These are phyloP conservation scores for Krasilnikovozyma curviuscula DNA, from an alignment of 768 basidiomycete genomes.

Conservation along the genomic window DNA sequence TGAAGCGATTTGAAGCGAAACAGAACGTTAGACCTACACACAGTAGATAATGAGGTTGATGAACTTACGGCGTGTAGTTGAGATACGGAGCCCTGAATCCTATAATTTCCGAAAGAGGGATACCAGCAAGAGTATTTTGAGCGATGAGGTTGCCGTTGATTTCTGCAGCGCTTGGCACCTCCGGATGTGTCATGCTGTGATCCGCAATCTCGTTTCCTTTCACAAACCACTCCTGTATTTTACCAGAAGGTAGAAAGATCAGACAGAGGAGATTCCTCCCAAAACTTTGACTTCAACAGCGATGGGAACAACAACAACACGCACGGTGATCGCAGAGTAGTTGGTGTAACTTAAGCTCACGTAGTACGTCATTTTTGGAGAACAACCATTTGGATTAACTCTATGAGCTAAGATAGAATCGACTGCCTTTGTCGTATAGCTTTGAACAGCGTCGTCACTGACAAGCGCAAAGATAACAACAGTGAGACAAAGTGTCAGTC, in stretches of 20 bases:
- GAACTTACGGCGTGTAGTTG: conserved; percentile 41
- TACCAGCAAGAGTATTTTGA: conserved; percentile 56
- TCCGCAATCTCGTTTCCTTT: conserved; percentile 64
- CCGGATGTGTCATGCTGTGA: conserved; percentile 58
- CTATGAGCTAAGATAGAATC: conserved; percentile 58
- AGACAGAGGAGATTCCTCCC: not conserved
- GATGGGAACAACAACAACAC: not conserved
- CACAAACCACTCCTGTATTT: conserved; percentile 44
- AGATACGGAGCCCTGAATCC: conserved; percentile 67
- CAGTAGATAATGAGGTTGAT: conserved; percentile 28
- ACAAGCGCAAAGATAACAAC: not conserved
- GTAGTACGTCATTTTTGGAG: conserved; percentile 58
- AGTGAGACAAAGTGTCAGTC: not conserved
- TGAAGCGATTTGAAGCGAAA: not conserved
- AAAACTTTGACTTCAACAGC: too few species aligned
- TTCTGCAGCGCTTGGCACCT: conserved; percentile 13
- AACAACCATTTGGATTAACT: conserved; percentile 56
- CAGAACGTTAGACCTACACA: too few species aligned
- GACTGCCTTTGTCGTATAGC: conserved; percentile 52
- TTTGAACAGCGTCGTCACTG: conserved; percentile 39
- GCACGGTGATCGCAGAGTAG: conserved; percentile 25
- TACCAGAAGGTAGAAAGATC: not conserved
- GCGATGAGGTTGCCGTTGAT: conserved; percentile 61
- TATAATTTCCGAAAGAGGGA: conserved; percentile 41
- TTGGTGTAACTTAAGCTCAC: conserved; percentile 53